phyloP scores from a whole-genome alignment of 2,329 filamentous ascomycete genomes.

The Aspergillus hiratsukae region DNA sequence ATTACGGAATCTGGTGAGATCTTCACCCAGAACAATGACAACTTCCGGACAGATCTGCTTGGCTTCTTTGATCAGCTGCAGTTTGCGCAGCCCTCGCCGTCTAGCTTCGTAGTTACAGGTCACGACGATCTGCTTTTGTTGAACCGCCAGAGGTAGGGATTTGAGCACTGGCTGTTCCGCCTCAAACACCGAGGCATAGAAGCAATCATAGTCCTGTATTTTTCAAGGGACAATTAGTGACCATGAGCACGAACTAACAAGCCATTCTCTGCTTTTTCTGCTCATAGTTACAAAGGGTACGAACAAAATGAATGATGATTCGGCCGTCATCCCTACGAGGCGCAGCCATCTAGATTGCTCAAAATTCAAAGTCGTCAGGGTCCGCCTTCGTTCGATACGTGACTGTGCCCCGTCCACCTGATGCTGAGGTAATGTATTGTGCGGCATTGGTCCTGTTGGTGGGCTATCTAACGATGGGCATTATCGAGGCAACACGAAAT shows the following conservation, averaged over 20 bases:
- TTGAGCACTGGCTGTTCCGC: conserved; percentile 71
- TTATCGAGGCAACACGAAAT: not conserved
- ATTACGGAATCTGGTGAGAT: conserved; percentile 78
- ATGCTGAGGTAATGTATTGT: not conserved
- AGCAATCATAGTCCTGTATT: conserved; percentile 59
- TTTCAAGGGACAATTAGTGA: conserved; percentile 2
- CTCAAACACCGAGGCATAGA: conserved; percentile 90
- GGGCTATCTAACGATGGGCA: not conserved
- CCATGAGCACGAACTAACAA: not conserved
- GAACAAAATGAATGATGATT: conserved; percentile 77
- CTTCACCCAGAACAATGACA: conserved; percentile 81
- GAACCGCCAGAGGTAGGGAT: conserved; percentile 71
- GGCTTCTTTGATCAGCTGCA: conserved; percentile 81
- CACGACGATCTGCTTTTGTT: conserved; percentile 89
- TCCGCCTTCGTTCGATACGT: not conserved
- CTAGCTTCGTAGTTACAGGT: conserved; percentile 94
- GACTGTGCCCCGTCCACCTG: not conserved
- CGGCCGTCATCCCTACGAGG: conserved; percentile 54
- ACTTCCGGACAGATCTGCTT: conserved; percentile 76
- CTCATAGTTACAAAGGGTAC: conserved; percentile 19
- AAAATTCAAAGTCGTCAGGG: conserved; percentile 2
- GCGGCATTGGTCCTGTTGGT: not conserved
- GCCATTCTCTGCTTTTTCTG: not conserved
- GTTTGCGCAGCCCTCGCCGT: conserved; percentile 61
- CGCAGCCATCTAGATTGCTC: conserved; percentile 13